Evolutionary conservation across 2,329 filamentous ascomycete genomes (phyloP).

Genomic region (Colletotrichum noveboracense): DNA sequence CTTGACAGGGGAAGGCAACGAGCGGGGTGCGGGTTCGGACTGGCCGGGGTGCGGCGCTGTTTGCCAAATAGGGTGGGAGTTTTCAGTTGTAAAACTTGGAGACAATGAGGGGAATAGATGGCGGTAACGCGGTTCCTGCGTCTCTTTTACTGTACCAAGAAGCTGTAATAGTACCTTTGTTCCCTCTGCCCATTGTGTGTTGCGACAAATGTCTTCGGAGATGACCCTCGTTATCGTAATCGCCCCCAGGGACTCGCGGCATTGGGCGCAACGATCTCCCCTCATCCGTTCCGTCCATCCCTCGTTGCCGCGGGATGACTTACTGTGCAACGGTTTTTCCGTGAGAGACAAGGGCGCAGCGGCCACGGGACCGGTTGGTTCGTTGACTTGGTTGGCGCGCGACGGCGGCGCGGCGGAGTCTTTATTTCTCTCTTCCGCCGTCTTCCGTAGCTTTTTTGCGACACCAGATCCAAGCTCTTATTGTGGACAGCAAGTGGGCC

Average conservation of each 20-base stretch:
- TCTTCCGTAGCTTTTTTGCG: background rate
- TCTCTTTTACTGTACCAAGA: background rate
- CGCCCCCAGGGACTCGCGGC: background rate
- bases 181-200: background rate
- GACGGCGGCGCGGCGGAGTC: background rate
- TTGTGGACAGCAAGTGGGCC: conserved; percentile 13
- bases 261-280: background rate
- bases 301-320: background rate
- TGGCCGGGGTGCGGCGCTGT: conserved; percentile 9
- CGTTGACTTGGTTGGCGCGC: background rate
- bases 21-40: conserved; percentile 11
- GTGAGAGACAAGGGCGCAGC: background rate
- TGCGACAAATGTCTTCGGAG: conserved; percentile 5
- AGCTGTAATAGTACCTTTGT: background rate
- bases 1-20: background rate
- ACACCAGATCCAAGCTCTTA: conserved; percentile 1
- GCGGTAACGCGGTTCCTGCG: conserved; percentile 13
- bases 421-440: background rate
- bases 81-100: background rate
- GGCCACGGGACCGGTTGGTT: background rate
- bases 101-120: conserved; percentile 4
- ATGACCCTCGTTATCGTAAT: conserved; percentile 5
- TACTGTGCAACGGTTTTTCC: background rate
- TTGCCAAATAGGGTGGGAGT: background rate
- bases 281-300: background rate